phyloP scores from a whole-genome alignment of 768 basidiomycete species.

The Psilocybe cubensis region DNA sequence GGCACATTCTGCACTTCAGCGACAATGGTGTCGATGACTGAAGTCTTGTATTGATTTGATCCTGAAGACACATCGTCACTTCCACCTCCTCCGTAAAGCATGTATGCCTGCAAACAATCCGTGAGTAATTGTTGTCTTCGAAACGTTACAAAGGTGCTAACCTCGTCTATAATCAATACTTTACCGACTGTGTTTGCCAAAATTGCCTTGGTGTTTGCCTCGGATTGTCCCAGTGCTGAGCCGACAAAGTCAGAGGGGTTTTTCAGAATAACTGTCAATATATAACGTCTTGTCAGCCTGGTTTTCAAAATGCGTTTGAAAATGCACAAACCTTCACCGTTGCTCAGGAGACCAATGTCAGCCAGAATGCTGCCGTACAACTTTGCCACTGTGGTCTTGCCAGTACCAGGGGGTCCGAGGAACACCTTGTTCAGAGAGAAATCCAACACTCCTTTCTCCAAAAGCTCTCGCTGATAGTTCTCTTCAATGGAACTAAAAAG shows the following conservation, averaged over 20 bases:
- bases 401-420: conserved; percentile 70
- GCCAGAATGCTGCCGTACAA: conserved; percentile 66
- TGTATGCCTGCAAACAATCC: conserved; percentile 57
- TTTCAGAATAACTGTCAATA: conserved; percentile 58
- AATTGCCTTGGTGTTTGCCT: conserved; percentile 67
- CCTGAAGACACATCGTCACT: conserved; percentile 25
- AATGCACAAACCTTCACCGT: conserved; percentile 60
- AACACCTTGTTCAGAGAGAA: conserved; percentile 68
- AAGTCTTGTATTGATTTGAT: conserved; percentile 59
- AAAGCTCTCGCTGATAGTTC: conserved; percentile 65
- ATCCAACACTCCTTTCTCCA: conserved; percentile 53
- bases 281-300: background rate
- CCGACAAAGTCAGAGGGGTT: conserved; percentile 77
- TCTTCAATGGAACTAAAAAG: conserved; percentile 48
- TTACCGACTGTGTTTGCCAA: conserved; percentile 62
- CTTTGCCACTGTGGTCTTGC: conserved; percentile 72
- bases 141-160: conserved; percentile 18
- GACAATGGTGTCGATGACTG: conserved; percentile 76
- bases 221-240: conserved; percentile 57
- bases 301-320: background rate
- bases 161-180: conserved; percentile 75
- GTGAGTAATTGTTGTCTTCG: background rate
- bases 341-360: conserved; percentile 67
- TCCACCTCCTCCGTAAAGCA: conserved; percentile 57
- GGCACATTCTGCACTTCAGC: conserved; percentile 73